These are phyloP conservation scores for Dimargaris cristalligena DNA, from an alignment of 192 early-diverging fungal species.

Conservation along the genomic window DNA sequence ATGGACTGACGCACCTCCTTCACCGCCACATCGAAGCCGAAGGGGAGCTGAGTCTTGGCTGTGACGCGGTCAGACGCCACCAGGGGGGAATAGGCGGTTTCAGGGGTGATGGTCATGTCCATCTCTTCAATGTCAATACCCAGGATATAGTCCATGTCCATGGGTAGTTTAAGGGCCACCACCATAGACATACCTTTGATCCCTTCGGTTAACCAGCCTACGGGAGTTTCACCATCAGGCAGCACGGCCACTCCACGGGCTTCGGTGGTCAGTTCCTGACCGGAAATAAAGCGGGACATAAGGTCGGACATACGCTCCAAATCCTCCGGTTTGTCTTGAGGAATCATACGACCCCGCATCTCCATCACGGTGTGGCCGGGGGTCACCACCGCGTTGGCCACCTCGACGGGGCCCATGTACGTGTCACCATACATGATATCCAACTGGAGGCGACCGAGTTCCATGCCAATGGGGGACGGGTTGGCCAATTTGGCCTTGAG, in stretches of 20 bases:
- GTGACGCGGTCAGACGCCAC: background rate
- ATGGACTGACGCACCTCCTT: background rate
- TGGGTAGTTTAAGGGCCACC: background rate
- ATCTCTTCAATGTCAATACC: constrained; percentile 1
- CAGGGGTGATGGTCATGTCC: background rate
- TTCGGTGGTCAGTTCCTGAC: background rate
- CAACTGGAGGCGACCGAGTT: constrained; percentile 35
- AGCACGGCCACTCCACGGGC: constrained; percentile 6
- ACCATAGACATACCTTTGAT: background rate
- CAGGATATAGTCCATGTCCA: background rate
- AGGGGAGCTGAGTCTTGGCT: background rate
- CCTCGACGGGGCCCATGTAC: constrained; percentile 28
- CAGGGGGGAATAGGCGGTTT: background rate
- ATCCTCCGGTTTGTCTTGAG: constrained; percentile 26
- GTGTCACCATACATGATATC: constrained; percentile 26
- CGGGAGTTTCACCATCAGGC: background rate
- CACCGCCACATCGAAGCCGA: background rate
- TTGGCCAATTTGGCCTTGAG: constrained; percentile 33
- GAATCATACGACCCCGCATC: constrained; percentile 29
- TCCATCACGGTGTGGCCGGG: constrained; percentile 24
- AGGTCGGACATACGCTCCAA: constrained; percentile 12
- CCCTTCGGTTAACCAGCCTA: background rate
- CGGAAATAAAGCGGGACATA: background rate
- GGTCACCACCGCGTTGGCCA: constrained; percentile 22
- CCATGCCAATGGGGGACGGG: constrained; percentile 35